Percentiles rank a stretch among this genome's conserved stretches.
Conservation (phyloP, 306 rosid species). For the Malus sieversii region DNA sequence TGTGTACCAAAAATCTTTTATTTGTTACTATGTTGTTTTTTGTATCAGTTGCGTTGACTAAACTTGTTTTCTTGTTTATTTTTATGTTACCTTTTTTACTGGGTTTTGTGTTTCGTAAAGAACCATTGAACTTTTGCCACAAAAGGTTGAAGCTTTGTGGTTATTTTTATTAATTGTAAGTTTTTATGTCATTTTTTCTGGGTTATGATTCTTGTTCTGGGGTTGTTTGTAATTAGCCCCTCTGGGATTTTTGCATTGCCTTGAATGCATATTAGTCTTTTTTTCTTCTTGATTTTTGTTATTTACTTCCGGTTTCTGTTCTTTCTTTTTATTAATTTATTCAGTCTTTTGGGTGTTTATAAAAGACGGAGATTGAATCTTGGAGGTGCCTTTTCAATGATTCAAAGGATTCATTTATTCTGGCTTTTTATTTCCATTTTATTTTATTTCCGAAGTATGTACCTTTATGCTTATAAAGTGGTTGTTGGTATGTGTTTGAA, state of each 20-base stretch:
- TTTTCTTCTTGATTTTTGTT: not conserved
- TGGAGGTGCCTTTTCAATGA: not conserved
- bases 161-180: not conserved
- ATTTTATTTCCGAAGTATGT: not conserved
- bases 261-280: not conserved
- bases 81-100: not conserved
- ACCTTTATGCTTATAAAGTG: not conserved
- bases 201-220: not conserved
- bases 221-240: not conserved
- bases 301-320: not conserved
- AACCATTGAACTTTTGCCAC: not conserved
- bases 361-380: constrained; percentile 6
- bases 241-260: not conserved
- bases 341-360: not conserved
- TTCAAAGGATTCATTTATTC: not conserved
- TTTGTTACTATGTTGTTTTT: not conserved
- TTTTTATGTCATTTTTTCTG: not conserved
- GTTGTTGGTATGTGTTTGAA: not conserved
- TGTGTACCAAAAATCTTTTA: not conserved
- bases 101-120: not conserved
- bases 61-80: not conserved
- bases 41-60: not conserved
- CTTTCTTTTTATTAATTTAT: not conserved
- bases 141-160: not conserved
- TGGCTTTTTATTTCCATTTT: not conserved